Conservation (phyloP, 495 filamentous ascomycete genomes). For the Tuber indicum region DNA sequence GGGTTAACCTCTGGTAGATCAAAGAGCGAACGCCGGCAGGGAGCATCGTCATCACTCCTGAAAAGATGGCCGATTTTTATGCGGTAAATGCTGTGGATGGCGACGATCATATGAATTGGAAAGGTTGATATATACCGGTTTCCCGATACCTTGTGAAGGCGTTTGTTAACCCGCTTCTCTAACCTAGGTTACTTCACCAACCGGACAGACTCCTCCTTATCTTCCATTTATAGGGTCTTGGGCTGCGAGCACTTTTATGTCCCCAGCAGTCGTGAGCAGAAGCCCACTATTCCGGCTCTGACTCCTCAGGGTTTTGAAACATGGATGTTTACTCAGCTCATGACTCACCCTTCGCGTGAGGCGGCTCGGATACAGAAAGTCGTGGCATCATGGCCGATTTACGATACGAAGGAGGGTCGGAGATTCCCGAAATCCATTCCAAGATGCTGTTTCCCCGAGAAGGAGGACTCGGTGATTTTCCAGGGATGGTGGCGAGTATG, state of each 20-base stretch:
- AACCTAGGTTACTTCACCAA: conserved; percentile 49
- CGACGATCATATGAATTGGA: conserved; percentile 62
- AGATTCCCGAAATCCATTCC: conserved; percentile 38
- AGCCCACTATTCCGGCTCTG: conserved; percentile 66
- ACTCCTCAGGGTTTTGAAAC: conserved; percentile 72
- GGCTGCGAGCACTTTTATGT: conserved; percentile 76
- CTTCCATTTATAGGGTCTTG: conserved; percentile 67
- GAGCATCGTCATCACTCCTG: conserved; percentile 70
- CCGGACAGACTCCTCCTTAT: conserved; percentile 46
- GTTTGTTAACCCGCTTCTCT: conserved; percentile 13
- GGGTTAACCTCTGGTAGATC: conserved; percentile 52
- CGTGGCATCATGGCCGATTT: conserved; percentile 67
- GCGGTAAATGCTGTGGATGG: conserved; percentile 53
- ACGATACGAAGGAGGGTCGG: conserved; percentile 36
- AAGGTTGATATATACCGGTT: conserved; percentile 45
- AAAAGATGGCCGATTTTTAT: conserved; percentile 77
- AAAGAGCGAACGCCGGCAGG: conserved; percentile 67
- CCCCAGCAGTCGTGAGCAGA: conserved; percentile 53
- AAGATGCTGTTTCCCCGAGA: conserved; percentile 35
- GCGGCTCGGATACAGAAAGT: conserved; percentile 66
- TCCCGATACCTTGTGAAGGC: conserved; percentile 43
- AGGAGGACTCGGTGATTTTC: conserved; percentile 28
- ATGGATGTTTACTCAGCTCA: conserved; percentile 70
- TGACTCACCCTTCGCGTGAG: conserved; percentile 72
- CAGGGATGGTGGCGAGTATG: conserved; percentile 37